Percentiles rank a stretch among this genome's conserved stretches.
These are phyloP conservation scores for Eucalyptus sp. DNA, from an alignment of 345 rosid genomes.

Conservation along the genomic window DNA sequence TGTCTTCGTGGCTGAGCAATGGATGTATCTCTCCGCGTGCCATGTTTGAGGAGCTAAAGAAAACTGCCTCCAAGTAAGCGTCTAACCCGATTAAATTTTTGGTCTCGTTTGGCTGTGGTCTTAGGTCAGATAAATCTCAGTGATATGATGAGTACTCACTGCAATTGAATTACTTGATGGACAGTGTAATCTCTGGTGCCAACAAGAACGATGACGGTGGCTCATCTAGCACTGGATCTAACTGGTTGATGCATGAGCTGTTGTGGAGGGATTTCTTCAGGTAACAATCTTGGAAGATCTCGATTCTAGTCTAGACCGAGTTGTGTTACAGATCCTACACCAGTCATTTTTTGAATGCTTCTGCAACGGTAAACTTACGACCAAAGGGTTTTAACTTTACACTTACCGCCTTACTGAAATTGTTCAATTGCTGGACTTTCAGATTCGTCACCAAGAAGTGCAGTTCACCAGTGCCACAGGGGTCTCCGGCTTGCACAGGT, in stretches of 20 bases:
- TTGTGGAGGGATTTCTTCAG: slow-evolving; percentile 58
- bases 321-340: not conserved
- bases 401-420: not conserved
- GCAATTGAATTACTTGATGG: not conserved
- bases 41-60: slow-evolving; percentile 92
- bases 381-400: not conserved
- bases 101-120: not conserved
- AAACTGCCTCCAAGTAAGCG: slow-evolving; percentile 46
- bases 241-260: slow-evolving; percentile 45
- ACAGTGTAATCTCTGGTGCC: slow-evolving; percentile 21
- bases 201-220: slow-evolving; percentile 5
- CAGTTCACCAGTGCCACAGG: slow-evolving; percentile 20
- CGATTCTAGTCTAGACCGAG: not conserved
- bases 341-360: not conserved
- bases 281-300: slow-evolving; percentile 1
- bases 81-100: not conserved
- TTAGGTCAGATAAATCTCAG: not conserved
- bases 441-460: slow-evolving; percentile 44
- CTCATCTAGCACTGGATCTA: slow-evolving; percentile 18
- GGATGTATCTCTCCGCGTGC: slow-evolving; percentile 93
- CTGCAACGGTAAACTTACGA: not conserved
- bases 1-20: slow-evolving; percentile 86
- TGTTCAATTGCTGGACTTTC: not conserved
- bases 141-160: not conserved
- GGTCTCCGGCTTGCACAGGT: slow-evolving; percentile 18